Evolutionary conservation across 2,329 filamentous ascomycete genomes (phyloP).

Genomic region (Aspergillus puulaauensis): DNA sequence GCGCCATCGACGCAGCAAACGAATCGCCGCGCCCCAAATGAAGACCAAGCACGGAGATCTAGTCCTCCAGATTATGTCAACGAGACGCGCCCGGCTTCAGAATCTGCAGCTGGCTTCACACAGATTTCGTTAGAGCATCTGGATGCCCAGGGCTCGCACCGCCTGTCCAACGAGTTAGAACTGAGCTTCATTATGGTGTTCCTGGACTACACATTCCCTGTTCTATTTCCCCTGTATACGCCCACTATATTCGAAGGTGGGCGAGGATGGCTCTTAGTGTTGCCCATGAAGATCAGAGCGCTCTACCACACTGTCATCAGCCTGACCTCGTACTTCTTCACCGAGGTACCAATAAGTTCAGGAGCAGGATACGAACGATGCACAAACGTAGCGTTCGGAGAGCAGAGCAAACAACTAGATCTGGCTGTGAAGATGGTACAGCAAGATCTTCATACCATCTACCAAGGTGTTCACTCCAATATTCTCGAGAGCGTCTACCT

Average conservation of each 20-base stretch:
- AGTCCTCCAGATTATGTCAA: background rate
- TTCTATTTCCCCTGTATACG: constrained; percentile 63
- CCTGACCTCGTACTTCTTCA: constrained; percentile 59
- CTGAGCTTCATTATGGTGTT: constrained; percentile 56
- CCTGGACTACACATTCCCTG: constrained; percentile 62
- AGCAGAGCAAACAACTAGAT: background rate
- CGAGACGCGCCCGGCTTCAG: background rate
- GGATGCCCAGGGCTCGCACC: background rate
- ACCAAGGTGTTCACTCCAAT: background rate
- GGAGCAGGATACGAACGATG: background rate
- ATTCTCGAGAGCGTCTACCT: constrained; percentile 11
- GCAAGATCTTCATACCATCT: constrained; percentile 1
- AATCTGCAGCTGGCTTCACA: background rate
- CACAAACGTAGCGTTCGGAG: background rate
- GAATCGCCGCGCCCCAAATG: background rate
- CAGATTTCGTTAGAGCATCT: background rate
- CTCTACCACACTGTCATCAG: constrained; percentile 46
- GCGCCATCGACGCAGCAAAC: background rate
- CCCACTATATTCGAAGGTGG: constrained; percentile 58
- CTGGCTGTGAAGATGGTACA: constrained; percentile 2
- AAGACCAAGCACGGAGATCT: background rate
- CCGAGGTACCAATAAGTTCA: constrained; percentile 29
- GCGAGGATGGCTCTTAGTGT: constrained; percentile 59
- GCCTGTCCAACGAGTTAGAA: background rate
- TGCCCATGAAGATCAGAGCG: constrained; percentile 39